Conservation (phyloP, 2,329 filamentous ascomycete genomes). For the Knoxdaviesia capensis region DNA sequence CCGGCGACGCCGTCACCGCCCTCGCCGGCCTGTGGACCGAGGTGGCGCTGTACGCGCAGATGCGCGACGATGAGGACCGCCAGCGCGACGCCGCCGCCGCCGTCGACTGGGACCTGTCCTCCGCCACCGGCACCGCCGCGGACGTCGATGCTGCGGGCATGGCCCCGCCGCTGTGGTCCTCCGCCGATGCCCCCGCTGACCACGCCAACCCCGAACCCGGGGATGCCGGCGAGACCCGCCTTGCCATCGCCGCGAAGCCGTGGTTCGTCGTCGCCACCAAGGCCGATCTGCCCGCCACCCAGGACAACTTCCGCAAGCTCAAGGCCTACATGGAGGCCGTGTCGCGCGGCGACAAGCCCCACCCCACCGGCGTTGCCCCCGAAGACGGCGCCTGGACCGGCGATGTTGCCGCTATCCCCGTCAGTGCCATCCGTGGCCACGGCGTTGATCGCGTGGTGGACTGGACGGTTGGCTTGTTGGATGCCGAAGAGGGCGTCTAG, state of each 20-base stretch:
- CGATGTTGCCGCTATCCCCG: conserved; percentile 53
- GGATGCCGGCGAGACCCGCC: conserved; percentile 12
- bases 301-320: conserved; percentile 54
- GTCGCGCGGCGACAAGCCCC: conserved; percentile 37
- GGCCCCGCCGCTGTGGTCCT: neutral
- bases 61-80: conserved; percentile 52
- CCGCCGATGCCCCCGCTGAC: conserved; percentile 9
- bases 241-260: conserved; percentile 80
- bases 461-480: conserved; percentile 49
- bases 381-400: conserved; percentile 30
- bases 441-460: conserved; percentile 59
- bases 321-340: conserved; percentile 51
- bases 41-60: conserved; percentile 68
- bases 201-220: conserved; percentile 8
- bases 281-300: conserved; percentile 61
- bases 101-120: conserved; percentile 38
- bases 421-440: conserved; percentile 76
- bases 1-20: conserved; percentile 58
- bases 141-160: neutral
- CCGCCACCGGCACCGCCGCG: conserved; percentile 12
- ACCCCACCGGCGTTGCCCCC: conserved; percentile 44
- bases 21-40: conserved; percentile 77
- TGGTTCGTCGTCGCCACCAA: conserved; percentile 96
- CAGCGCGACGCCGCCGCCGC: conserved; percentile 36
- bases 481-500: conserved; percentile 16